Base-by-base conservation (phyloP, 2,329 filamentous ascomycete species). In the Botrytis fabae region DNA sequence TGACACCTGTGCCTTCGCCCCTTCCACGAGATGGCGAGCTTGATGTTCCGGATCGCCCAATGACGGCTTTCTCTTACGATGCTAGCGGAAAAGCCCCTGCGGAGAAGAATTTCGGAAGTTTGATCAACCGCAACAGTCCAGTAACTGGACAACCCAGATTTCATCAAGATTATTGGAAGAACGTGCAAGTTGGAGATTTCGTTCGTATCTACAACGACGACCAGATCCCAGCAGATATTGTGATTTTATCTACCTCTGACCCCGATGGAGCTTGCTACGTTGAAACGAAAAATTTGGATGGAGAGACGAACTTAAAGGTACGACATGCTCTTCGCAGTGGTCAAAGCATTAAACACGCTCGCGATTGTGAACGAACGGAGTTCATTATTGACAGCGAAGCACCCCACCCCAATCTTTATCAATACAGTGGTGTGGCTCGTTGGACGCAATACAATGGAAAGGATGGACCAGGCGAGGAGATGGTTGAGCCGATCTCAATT, bases 281-380 rank as follows among this genome's bases (percentile, higher is more conserved):
- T 35, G 96, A 99, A 83, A 99, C 96, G 3, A 99, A 98, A 85
- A 98, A 97, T 81, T 82, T 99, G 85, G 96, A 99, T 80, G 96
- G 96, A 69, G 96, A 99, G 84, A 99, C 96, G 3, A 99, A 99
- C 79, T 85, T 99, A 75, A 99, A 99, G 83, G 94, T 98, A 75
- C 92, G 96, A 74, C 93, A 95, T 80, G 94, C 96, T 32, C 87
- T 99, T 60, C 93, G 95, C 76, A 96, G 93, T 79, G 93, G 95
- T 20, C 91, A 92, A 70, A 86, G 89, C 64, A 87, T 99, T 74
- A 93, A 91, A 80, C 95, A 98, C 82, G 96, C 96, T 22, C 90
- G 92, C 73, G 94, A 99, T 80, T 98, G 96, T 82, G 96, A 98
- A 83, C 90, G 91, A 74, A 90, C 95, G 40, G 90, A 96, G 77